Base-by-base conservation (phyloP, 75 land plant genomes). In the Cryptomeria japonica region DNA sequence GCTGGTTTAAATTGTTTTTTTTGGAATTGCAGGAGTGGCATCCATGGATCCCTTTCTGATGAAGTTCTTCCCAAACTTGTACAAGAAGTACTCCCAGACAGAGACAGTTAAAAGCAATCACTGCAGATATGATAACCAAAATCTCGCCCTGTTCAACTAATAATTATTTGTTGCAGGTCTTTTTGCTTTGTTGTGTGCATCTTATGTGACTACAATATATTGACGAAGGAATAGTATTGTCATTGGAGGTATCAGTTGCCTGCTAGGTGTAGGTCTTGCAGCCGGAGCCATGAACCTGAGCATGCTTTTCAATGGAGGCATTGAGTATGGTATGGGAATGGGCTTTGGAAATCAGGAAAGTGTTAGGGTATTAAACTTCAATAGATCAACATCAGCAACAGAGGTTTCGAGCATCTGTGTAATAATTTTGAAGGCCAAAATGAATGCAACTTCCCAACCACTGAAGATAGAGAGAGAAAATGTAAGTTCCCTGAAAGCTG, bases 61-160 rank as follows among this genome's bases (percentile, higher is more conserved):
- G 87, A 91, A 94, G 78, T 94, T 94, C 87, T 94, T 94, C 89
- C 95, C 93, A 3, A 39, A 31, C 18, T 93, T 93, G 83, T 86
- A 89, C 88, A 92, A 79, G 88, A 91, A 86, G 87, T 10, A 44
- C 18, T 22, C 7, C 19, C 87, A 79, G 39, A 51, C 77, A 41
- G 82, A 87, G 83, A 86, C 80, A 0, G 38, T 76, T 34, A 87
- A 88, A 13, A 89, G 87, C 51, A 87, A 89, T 76, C 89, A 91
- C 88, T 93, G 94, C 92, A 89, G 88, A 56, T 93, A 92, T 61
- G 78, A 93, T 88, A 92, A 90, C 77, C 90, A 93, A 58, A 16
- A 58, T 1, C 87, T 93, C 56, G 85, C 86, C 14, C 49, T 88
- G 46, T 93, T 92, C 90, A 93, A 90, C 1, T 93, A 93, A 32